These are phyloP conservation scores for Plasmodium relictum DNA, from an alignment of 169 alveolate genomes.

Conservation along the genomic window DNA sequence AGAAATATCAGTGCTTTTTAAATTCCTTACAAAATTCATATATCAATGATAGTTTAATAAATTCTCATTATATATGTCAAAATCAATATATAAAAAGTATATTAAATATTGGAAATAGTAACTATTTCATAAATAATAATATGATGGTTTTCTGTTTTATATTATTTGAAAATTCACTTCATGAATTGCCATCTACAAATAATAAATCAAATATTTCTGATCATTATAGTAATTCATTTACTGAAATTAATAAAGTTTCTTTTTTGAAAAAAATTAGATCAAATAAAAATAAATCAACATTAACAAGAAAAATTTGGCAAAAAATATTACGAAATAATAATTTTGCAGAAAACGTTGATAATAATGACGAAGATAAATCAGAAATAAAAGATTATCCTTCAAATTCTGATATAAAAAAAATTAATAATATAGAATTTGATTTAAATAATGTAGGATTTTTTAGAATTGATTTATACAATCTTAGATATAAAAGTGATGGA, in stretches of 20 bases:
- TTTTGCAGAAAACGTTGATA: background rate
- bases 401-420: slow-evolving; percentile 24
- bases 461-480: slow-evolving; percentile 41
- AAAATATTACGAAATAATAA: slow-evolving; percentile 19
- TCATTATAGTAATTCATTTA: slow-evolving; percentile 1
- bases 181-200: background rate
- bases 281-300: slow-evolving; percentile 5
- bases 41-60: slow-evolving; percentile 51
- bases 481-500: slow-evolving; percentile 13
- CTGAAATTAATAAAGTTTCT: slow-evolving; percentile 3
- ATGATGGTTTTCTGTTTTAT: slow-evolving; percentile 64
- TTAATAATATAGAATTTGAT: slow-evolving; percentile 30
- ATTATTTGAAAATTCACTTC: slow-evolving; percentile 39
- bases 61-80: slow-evolving; percentile 61
- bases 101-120: slow-evolving; percentile 67
- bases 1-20: slow-evolving; percentile 19
- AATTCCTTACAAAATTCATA: slow-evolving; percentile 32
- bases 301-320: slow-evolving; percentile 20
- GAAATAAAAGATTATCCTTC: slow-evolving; percentile 5
- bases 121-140: slow-evolving; percentile 55
- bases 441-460: slow-evolving; percentile 61
- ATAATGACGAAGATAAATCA: slow-evolving; percentile 24
- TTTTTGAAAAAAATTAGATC: slow-evolving; percentile 11
- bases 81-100: slow-evolving; percentile 48
- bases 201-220: slow-evolving; percentile 23